Evolutionary conservation across 192 early-diverging fungal genomes (phyloP).

Genomic region (Coemansia sp.): DNA sequence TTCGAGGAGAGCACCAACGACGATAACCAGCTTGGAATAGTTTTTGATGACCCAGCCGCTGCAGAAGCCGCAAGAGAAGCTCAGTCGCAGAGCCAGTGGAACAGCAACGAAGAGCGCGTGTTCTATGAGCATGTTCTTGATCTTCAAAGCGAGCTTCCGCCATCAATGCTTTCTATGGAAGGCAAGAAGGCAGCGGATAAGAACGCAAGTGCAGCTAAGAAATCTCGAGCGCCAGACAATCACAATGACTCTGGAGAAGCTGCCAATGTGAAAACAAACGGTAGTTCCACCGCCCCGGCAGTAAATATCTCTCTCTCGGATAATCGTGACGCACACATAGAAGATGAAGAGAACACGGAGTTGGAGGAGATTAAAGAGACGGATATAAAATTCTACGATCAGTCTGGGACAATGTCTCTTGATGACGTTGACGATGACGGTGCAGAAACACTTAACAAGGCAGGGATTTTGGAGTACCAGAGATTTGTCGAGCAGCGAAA

Average conservation of each 20-base stretch:
- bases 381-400: slow-evolving; percentile 19
- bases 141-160: slow-evolving; percentile 78
- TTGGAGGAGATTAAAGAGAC: slow-evolving; percentile 29
- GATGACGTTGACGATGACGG: slow-evolving; percentile 35
- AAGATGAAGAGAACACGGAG: not conserved
- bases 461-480: slow-evolving; percentile 47
- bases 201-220: not conserved
- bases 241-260: not conserved
- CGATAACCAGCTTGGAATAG: slow-evolving; percentile 41
- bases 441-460: slow-evolving; percentile 14
- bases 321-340: not conserved
- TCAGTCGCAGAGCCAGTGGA: slow-evolving; percentile 63
- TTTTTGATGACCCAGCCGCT: slow-evolving; percentile 32
- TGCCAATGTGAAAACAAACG: not conserved
- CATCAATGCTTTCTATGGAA: slow-evolving; percentile 66
- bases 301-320: not conserved
- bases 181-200: slow-evolving; percentile 12
- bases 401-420: not conserved
- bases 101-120: slow-evolving; percentile 86
- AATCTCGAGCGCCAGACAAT: not conserved
- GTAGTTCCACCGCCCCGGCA: not conserved
- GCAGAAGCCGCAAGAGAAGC: slow-evolving; percentile 10
- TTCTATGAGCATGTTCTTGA: slow-evolving; percentile 91
- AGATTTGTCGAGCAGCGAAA: slow-evolving; percentile 36
- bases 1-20: slow-evolving; percentile 71